phyloP scores from a whole-genome alignment of 495 filamentous ascomycete genomes.

The Amniculicola lignicola region DNA sequence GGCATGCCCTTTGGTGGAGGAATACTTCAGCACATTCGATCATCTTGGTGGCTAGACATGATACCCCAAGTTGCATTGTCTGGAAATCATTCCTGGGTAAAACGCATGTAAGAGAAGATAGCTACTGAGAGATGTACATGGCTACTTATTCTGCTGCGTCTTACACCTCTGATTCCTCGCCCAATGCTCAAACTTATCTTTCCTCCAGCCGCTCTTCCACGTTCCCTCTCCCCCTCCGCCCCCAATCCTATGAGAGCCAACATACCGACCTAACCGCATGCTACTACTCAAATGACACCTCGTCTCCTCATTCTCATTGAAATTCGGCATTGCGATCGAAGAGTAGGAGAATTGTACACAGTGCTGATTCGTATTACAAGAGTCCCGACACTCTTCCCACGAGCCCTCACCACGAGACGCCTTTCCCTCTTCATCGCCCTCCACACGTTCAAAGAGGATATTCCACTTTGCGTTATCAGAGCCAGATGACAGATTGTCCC shows the following conservation, averaged over 20 bases:
- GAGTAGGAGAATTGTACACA: conserved; percentile 25
- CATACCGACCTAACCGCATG: conserved; percentile 6
- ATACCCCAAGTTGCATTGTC: too few relatives aligned
- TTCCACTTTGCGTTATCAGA: conserved; percentile 17
- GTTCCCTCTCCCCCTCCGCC: background rate
- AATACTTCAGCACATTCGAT: too few relatives aligned
- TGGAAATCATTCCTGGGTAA: too few relatives aligned
- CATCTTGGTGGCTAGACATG: too few relatives aligned
- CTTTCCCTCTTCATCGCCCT: background rate
- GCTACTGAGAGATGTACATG: too few relatives aligned
- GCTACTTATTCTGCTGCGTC: conserved; percentile 12
- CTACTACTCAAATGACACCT: conserved; percentile 26
- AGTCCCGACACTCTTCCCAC: conserved; percentile 7
- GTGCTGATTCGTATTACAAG: conserved; percentile 9
- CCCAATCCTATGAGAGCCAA: background rate
- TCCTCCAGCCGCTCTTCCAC: conserved; percentile 20
- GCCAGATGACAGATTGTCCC: conserved; percentile 28
- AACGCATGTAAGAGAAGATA: too few relatives aligned
- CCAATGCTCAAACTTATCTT: conserved; percentile 13
- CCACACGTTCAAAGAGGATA: conserved; percentile 19
- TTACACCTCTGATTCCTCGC: conserved; percentile 8
- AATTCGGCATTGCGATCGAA: conserved; percentile 7
- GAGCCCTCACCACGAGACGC: conserved; percentile 13
- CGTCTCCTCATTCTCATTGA: conserved; percentile 20
- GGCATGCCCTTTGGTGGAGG: too few relatives aligned